A percentile compares a stretch with the other conserved stretches of the same genome.
phyloP scores from a whole-genome alignment of 352 stramenopile genomes.

The Globisporangium uncinulatum region DNA sequence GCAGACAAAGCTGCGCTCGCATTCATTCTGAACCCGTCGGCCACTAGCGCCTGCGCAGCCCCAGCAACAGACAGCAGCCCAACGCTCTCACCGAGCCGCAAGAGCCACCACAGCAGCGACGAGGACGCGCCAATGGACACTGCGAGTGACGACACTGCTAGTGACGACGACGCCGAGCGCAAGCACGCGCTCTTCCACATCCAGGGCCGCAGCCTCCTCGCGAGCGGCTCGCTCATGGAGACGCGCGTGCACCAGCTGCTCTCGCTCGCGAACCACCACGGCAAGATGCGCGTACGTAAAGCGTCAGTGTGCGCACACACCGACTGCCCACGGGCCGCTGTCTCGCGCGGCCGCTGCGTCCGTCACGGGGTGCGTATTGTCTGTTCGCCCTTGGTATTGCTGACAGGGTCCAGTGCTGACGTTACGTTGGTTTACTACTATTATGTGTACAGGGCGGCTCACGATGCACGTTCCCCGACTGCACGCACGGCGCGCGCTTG shows the following conservation, averaged over 20 bases:
- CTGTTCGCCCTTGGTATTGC: not conserved
- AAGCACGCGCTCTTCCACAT: constrained; percentile 37
- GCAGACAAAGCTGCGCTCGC: constrained; percentile 52
- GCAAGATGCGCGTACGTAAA: constrained; percentile 67
- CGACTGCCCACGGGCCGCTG: constrained; percentile 41
- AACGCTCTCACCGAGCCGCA: constrained; percentile 43
- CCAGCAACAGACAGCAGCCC: not conserved
- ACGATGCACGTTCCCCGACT: constrained; percentile 51
- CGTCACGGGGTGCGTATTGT: constrained; percentile 29
- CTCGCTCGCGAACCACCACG: constrained; percentile 47
- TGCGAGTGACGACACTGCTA: constrained; percentile 20
- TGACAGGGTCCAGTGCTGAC: not conserved
- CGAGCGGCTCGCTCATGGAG: constrained; percentile 40
- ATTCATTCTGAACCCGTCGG: constrained; percentile 68
- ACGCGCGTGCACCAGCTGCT: constrained; percentile 55
- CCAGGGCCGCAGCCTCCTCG: constrained; percentile 46
- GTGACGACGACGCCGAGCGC: constrained; percentile 26
- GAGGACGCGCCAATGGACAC: constrained; percentile 18
- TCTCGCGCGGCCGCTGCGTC: constrained; percentile 50
- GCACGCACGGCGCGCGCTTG: constrained; percentile 45
- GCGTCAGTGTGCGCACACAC: constrained; percentile 49
- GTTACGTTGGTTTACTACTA: no score
- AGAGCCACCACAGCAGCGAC: constrained; percentile 18
- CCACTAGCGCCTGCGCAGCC: constrained; percentile 13
- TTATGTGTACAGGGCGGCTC: constrained; percentile 41